These are phyloP conservation scores for Tirmania nivea DNA, from an alignment of 495 filamentous ascomycete species.

Conservation along the genomic window DNA sequence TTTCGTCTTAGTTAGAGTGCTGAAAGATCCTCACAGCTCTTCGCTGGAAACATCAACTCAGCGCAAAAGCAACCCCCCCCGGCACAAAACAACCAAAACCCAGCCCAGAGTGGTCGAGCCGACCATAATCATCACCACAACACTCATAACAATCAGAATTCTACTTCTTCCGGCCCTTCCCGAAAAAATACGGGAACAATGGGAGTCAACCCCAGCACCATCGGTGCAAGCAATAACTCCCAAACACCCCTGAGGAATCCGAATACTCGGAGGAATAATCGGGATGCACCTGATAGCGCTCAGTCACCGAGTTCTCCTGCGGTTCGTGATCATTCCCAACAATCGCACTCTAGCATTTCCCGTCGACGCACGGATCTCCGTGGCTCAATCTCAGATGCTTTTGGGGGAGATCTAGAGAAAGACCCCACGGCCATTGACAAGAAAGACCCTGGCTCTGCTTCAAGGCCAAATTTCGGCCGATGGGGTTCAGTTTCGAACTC, in stretches of 20 bases:
- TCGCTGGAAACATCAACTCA: slow-evolving; percentile 75
- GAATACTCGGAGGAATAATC: slow-evolving; percentile 66
- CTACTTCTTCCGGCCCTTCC: slow-evolving; percentile 23
- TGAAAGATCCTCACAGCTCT: slow-evolving; percentile 31
- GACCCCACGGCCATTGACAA: background rate
- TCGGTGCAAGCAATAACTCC: slow-evolving; percentile 25
- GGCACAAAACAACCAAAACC: slow-evolving; percentile 45
- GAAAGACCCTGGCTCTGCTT: background rate
- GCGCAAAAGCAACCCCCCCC: slow-evolving; percentile 67
- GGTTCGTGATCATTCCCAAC: background rate
- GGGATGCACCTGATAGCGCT: slow-evolving; percentile 26
- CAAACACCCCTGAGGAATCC: slow-evolving; percentile 42
- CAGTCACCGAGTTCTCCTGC: background rate
- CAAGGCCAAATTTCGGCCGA: slow-evolving; percentile 17
- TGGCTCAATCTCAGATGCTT: background rate
- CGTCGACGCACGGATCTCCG: background rate
- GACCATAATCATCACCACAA: slow-evolving; percentile 59
- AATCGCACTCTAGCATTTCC: background rate
- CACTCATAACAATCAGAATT: slow-evolving; percentile 45
- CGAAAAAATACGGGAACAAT: slow-evolving; percentile 45
- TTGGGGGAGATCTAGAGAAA: background rate
- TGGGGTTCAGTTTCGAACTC: slow-evolving; percentile 26
- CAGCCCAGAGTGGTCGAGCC: slow-evolving; percentile 24
- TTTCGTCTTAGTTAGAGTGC: slow-evolving; percentile 5
- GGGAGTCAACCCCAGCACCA: slow-evolving; percentile 43